Percentiles rank a stretch among this genome's conserved stretches.
Evolutionary conservation across 371 early-diverging fungal species (phyloP).

Genomic region (Phascolomyces articulosus): DNA sequence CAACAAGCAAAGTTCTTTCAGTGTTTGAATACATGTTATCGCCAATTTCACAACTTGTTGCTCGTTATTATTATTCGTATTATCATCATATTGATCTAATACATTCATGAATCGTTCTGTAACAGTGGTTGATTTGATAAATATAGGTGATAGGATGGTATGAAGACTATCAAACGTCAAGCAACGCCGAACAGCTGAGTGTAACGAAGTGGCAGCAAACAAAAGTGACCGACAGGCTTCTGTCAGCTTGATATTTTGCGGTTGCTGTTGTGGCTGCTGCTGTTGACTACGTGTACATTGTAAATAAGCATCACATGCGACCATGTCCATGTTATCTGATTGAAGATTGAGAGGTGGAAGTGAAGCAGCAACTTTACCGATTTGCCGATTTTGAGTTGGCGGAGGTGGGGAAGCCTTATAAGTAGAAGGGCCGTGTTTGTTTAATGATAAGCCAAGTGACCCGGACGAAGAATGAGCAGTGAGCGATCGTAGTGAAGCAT

Average conservation of each 20-base stretch:
- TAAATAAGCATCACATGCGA: constrained; percentile 6
- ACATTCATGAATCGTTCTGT: constrained; percentile 16
- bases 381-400: constrained; percentile 7
- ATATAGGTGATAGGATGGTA: constrained; percentile 14
- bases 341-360: constrained; percentile 25
- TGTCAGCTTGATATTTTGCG: constrained; percentile 1
- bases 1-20: constrained; percentile 31
- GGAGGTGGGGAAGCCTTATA: constrained; percentile 13
- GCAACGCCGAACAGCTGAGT: constrained; percentile 29
- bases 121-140: constrained; percentile 24
- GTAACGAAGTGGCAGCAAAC: constrained; percentile 31
- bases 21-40: constrained; percentile 7
- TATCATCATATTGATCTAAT: constrained; percentile 3
- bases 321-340: constrained; percentile 8
- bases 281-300: constrained; percentile 8
- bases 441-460: constrained; percentile 17
- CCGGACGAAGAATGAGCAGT: constrained; percentile 18
- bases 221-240: constrained; percentile 38
- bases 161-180: constrained; percentile 21
- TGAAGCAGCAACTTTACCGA: constrained; percentile 13
- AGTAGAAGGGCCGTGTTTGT: constrained; percentile 22
- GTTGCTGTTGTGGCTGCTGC: constrained; percentile 6
- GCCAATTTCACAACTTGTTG: neutral
- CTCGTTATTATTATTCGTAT: neutral
- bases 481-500: constrained; percentile 21